Conservation (phyloP, 2,329 filamentous ascomycete species). For the Macroventuria anomochaeta region DNA sequence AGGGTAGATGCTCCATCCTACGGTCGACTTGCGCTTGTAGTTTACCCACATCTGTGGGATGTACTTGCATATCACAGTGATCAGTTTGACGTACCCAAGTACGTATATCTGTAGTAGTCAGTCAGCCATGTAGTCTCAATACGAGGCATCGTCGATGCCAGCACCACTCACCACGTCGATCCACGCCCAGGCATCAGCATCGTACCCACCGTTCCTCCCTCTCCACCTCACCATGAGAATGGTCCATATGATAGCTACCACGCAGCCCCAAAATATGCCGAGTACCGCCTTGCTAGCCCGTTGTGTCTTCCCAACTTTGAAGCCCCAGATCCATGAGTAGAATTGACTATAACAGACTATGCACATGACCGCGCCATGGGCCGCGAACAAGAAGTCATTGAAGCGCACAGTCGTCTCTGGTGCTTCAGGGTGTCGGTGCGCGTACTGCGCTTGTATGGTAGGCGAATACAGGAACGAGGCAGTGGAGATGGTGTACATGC, state of each 20-base stretch:
- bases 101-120: conserved; percentile 60
- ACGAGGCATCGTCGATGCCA: not conserved
- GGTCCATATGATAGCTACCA: conserved; percentile 62
- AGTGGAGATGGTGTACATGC: conserved; percentile 78
- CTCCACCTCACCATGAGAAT: conserved; percentile 53
- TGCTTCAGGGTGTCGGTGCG: conserved; percentile 73
- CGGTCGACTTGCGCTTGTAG: conserved; percentile 81
- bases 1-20: conserved; percentile 84
- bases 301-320: conserved; percentile 64
- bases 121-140: conserved; percentile 4
- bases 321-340: conserved; percentile 75
- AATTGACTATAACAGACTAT: conserved; percentile 80
- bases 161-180: conserved; percentile 64
- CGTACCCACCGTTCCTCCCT: conserved; percentile 53
- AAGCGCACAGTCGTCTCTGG: conserved; percentile 82
- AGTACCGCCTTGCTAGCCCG: conserved; percentile 67
- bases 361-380: conserved; percentile 78
- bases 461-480: conserved; percentile 79
- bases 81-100: conserved; percentile 85
- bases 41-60: conserved; percentile 75
- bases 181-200: conserved; percentile 64
- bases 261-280: conserved; percentile 72
- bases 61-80: conserved; percentile 91
- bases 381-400: conserved; percentile 89
- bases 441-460: conserved; percentile 81